Percentiles rank a stretch among this genome's conserved stretches.
phyloP scores from a whole-genome alignment of 208 protist genomes.

The Trypanosoma scelopori region DNA sequence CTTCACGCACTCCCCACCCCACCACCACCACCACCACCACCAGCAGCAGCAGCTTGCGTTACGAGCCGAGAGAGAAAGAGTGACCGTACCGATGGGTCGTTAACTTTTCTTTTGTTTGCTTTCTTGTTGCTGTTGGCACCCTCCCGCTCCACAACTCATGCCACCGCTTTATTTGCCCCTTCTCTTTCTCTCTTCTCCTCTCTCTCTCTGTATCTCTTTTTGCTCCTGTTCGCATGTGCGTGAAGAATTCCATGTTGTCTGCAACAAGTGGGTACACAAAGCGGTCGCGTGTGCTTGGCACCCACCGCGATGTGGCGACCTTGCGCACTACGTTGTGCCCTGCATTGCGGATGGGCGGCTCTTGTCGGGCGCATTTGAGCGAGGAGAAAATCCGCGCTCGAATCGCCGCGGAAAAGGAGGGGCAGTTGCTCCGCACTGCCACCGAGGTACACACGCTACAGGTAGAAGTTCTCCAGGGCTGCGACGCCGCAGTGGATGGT shows the following conservation, averaged over 20 bases:
- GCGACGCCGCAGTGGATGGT: slow-evolving; percentile 1
- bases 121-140: neutral
- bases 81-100: neutral
- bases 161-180: too few species aligned
- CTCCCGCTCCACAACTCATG: too few species aligned
- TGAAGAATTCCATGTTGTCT: slow-evolving; percentile 51
- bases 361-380: slow-evolving; percentile 40
- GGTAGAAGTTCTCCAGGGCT: slow-evolving; percentile 40
- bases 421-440: slow-evolving; percentile 63
- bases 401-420: slow-evolving; percentile 55
- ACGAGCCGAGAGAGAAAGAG: neutral
- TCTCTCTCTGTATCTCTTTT: too few species aligned
- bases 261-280: slow-evolving; percentile 46
- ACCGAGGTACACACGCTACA: slow-evolving; percentile 57
- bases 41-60: too few species aligned
- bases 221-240: too few species aligned
- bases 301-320: slow-evolving; percentile 34
- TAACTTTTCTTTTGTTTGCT: slow-evolving; percentile 5
- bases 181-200: too few species aligned
- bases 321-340: slow-evolving; percentile 45
- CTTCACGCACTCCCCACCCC: neutral
- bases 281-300: slow-evolving; percentile 39
- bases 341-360: slow-evolving; percentile 28
- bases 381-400: slow-evolving; percentile 43
- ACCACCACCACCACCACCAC: too few species aligned